Evolutionary conservation across 2,329 filamentous ascomycete genomes (phyloP).

Genomic region (Verticillium klebahnii): DNA sequence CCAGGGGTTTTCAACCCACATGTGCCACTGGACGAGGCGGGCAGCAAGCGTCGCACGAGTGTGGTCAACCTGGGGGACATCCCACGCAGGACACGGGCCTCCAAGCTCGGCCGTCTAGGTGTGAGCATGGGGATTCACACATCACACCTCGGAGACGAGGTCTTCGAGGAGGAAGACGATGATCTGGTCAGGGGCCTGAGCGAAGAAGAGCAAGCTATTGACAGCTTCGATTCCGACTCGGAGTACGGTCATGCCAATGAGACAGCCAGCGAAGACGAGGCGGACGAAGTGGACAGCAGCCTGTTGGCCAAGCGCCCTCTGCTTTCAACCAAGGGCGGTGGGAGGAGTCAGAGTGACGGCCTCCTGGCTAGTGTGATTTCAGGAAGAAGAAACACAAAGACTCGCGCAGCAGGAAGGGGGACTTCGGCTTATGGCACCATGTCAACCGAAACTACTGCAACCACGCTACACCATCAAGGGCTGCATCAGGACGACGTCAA

Average conservation of each 20-base stretch:
- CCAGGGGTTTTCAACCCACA: constrained; percentile 41
- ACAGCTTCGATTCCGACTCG: constrained; percentile 23
- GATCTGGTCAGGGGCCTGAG: constrained; percentile 31
- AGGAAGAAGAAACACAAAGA: not conserved
- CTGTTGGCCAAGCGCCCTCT: constrained; percentile 9
- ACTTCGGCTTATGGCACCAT: constrained; percentile 18
- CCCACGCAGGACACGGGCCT: constrained; percentile 54
- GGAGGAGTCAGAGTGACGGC: constrained; percentile 12
- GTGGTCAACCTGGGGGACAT: constrained; percentile 58
- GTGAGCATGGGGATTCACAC: constrained; percentile 72
- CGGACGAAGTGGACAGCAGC: constrained; percentile 13
- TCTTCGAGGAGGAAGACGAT: constrained; percentile 43
- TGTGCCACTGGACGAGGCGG: constrained; percentile 17
- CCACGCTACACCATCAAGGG: not conserved
- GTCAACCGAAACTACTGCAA: not conserved
- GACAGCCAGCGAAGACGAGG: constrained; percentile 21
- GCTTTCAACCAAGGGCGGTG: constrained; percentile 12
- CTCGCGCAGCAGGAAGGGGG: not conserved
- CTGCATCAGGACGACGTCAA: not conserved
- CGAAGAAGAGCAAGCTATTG: constrained; percentile 28
- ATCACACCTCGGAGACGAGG: constrained; percentile 61
- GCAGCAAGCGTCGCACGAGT: constrained; percentile 35
- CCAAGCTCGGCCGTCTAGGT: constrained; percentile 49
- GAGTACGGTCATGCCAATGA: constrained; percentile 28
- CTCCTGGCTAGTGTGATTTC: constrained; percentile 5